Percentiles rank a stretch among this genome's conserved stretches.
Conservation (phyloP, 2,329 filamentous ascomycete genomes). For the Grosmannia huntii region DNA sequence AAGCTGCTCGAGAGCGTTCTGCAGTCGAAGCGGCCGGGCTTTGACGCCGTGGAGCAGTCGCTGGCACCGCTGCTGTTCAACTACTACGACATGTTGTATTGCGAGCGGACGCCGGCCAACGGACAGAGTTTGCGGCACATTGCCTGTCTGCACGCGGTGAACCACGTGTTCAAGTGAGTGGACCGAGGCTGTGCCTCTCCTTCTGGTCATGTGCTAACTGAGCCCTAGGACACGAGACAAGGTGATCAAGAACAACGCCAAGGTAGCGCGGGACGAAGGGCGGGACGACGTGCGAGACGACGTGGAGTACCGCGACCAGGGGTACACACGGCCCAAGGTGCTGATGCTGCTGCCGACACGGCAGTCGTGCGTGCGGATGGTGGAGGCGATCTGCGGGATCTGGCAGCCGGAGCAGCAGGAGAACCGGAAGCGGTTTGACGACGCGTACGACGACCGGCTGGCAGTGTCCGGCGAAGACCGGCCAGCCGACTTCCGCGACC, state of each 20-base stretch:
- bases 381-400: slow-evolving; percentile 64
- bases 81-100: slow-evolving; percentile 71
- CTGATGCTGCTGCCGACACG: slow-evolving; percentile 82
- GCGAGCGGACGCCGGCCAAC: slow-evolving; percentile 56
- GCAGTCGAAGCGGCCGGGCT: slow-evolving; percentile 37
- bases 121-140: slow-evolving; percentile 57
- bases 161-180: slow-evolving; percentile 74
- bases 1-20: slow-evolving; percentile 44
- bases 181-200: not conserved
- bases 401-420: slow-evolving; percentile 84
- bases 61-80: slow-evolving; percentile 64
- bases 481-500: slow-evolving; percentile 73
- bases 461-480: slow-evolving; percentile 40
- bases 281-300: slow-evolving; percentile 44
- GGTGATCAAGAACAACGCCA: slow-evolving; percentile 85
- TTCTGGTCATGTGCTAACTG: not conserved
- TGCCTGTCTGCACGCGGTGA: slow-evolving; percentile 71
- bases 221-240: slow-evolving; percentile 60
- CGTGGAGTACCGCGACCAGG: slow-evolving; percentile 76
- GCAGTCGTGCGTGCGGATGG: slow-evolving; percentile 66
- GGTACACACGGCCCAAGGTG: slow-evolving; percentile 88
- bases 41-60: slow-evolving; percentile 50
- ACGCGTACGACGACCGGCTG: slow-evolving; percentile 61
- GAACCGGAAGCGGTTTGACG: slow-evolving; percentile 84
- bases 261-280: slow-evolving; percentile 46